A percentile compares a stretch with the other conserved stretches of the same genome.
These are phyloP conservation scores for Kappamyces sp. DNA, from an alignment of 192 early-diverging fungal species.

Conservation along the genomic window DNA sequence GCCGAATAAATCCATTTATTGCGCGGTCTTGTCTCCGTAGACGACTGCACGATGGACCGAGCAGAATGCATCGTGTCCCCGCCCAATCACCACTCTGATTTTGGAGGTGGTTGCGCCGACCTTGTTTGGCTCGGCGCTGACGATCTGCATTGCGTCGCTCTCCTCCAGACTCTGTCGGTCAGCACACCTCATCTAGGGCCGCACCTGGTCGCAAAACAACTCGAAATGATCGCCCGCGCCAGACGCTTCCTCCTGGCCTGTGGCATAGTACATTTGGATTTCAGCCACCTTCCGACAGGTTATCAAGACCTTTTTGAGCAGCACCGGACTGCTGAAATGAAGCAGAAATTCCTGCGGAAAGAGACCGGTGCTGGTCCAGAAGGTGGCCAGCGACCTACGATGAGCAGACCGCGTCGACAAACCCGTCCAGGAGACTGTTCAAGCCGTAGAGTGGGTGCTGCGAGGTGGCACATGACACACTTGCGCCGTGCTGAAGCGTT, in stretches of 20 bases:
- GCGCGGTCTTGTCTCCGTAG: constrained; percentile 15
- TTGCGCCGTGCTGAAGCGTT: not conserved
- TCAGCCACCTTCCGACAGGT: constrained; percentile 19
- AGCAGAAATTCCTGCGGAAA: constrained; percentile 34
- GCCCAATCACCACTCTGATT: constrained; percentile 14
- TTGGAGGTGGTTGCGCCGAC: not conserved
- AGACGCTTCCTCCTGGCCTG: not conserved
- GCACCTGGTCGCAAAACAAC: too few relatives aligned
- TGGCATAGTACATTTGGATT: not conserved
- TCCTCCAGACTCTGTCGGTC: not conserved
- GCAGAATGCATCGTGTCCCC: constrained; percentile 22
- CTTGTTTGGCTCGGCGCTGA: not conserved
- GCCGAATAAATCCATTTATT: not conserved
- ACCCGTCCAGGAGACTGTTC: not conserved
- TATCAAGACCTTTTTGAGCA: constrained; percentile 18
- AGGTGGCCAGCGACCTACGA: constrained; percentile 6
- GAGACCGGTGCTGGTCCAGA: constrained; percentile 36
- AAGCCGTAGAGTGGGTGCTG: not conserved
- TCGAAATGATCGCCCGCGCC: not conserved
- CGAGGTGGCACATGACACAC: not conserved
- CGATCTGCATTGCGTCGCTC: not conserved
- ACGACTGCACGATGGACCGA: constrained; percentile 16
- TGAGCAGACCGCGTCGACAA: not conserved
- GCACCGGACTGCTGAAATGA: constrained; percentile 11
- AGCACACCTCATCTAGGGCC: not conserved